A percentile compares a stretch with the other conserved stretches of the same genome.
Evolutionary conservation across 495 filamentous ascomycete species (phyloP).

Genomic region (Penicillium manginii): DNA sequence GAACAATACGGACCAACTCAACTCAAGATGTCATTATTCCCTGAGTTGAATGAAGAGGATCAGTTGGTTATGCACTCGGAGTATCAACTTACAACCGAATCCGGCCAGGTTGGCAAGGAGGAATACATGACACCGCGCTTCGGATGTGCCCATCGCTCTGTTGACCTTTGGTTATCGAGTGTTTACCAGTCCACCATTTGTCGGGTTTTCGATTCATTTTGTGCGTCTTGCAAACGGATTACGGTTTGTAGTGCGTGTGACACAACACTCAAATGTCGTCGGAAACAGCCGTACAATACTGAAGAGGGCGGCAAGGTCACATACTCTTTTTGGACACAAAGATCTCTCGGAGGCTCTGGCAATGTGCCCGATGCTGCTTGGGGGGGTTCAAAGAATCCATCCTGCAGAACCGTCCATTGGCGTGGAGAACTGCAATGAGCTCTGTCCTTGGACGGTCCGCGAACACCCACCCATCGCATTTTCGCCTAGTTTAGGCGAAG

Average conservation of each 20-base stretch:
- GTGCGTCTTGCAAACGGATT: slow-evolving; percentile 45
- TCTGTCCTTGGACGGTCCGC: slow-evolving; percentile 50
- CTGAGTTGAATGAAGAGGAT: slow-evolving; percentile 40
- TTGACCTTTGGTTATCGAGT: slow-evolving; percentile 50
- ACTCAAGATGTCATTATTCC: slow-evolving; percentile 42
- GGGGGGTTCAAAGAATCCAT: slow-evolving; percentile 47
- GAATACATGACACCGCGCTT: slow-evolving; percentile 50
- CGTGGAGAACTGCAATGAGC: slow-evolving; percentile 47
- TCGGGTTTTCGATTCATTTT: slow-evolving; percentile 41
- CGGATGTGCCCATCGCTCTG: slow-evolving; percentile 50
- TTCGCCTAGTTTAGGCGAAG: slow-evolving; percentile 40
- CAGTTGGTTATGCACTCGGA: slow-evolving; percentile 44
- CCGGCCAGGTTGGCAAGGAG: slow-evolving; percentile 48
- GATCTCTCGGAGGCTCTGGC: slow-evolving; percentile 40
- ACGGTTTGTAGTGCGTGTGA: slow-evolving; percentile 46
- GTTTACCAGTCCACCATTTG: slow-evolving; percentile 49
- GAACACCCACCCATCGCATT: slow-evolving; percentile 44
- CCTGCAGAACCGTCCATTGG: slow-evolving; percentile 41
- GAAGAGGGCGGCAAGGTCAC: slow-evolving; percentile 32
- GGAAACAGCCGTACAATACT: slow-evolving; percentile 37
- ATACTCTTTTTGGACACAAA: slow-evolving; percentile 47
- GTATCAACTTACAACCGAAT: slow-evolving; percentile 42
- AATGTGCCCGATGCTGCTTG: slow-evolving; percentile 37
- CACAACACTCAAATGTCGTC: slow-evolving; percentile 41
- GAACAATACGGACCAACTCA: slow-evolving; percentile 46